A percentile compares a stretch with the other conserved stretches of the same genome.
Conservation (phyloP, 179 eudicot genomes). For the Nepenthes alata region DNA sequence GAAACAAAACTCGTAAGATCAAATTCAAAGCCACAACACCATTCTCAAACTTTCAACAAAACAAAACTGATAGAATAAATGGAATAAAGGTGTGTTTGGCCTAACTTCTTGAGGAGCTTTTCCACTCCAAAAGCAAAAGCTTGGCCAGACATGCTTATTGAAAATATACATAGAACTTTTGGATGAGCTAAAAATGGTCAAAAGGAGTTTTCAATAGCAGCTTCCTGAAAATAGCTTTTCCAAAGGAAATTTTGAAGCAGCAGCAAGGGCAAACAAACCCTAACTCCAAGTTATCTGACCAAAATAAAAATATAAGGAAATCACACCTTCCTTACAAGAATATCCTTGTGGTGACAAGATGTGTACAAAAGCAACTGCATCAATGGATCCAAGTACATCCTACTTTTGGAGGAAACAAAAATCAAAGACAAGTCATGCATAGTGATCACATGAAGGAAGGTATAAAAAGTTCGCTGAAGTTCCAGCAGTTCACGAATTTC, state of each 20-base stretch:
- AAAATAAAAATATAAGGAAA: constrained; percentile 1
- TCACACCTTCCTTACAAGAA: constrained; percentile 70
- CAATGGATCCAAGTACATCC: constrained; percentile 45
- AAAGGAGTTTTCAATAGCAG: too few species aligned
- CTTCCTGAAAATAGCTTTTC: too few species aligned
- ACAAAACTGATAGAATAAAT: too few species aligned
- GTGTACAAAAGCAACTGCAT: constrained; percentile 64
- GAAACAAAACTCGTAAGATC: constrained; percentile 10
- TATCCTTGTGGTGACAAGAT: constrained; percentile 73
- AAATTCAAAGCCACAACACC: background rate
- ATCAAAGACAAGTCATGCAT: constrained; percentile 82
- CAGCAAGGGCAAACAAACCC: too few species aligned
- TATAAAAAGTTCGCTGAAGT: constrained; percentile 71
- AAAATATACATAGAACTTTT: too few species aligned
- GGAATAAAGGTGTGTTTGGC: too few species aligned
- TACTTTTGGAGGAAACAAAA: constrained; percentile 61
- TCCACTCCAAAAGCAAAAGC: too few species aligned
- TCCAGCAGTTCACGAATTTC: constrained; percentile 88
- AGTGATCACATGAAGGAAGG: constrained; percentile 75
- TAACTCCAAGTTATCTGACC: background rate
- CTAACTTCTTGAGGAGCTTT: too few species aligned
- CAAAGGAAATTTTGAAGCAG: too few species aligned
- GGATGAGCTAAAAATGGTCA: too few species aligned
- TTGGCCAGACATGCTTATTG: too few species aligned
- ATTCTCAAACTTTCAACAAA: background rate